Percentiles rank a stretch among this genome's conserved stretches.
These are phyloP conservation scores for Lasiosphaeria hispida DNA, from an alignment of 495 filamentous ascomycete species.

Conservation along the genomic window DNA sequence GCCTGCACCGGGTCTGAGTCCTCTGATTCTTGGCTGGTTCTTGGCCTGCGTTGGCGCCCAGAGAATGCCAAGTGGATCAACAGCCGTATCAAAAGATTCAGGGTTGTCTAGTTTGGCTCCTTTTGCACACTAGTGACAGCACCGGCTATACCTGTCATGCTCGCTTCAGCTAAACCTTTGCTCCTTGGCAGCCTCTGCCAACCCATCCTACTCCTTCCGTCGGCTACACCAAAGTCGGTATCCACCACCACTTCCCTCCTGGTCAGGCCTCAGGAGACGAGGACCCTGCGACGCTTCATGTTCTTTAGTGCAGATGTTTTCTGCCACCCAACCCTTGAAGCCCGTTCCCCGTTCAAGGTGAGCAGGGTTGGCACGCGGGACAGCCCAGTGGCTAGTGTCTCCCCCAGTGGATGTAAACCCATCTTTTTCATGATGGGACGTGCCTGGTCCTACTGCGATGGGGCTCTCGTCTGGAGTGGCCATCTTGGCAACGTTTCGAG, in stretches of 20 bases:
- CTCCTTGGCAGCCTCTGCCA: not conserved
- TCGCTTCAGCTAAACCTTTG: not conserved
- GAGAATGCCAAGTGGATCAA: not conserved
- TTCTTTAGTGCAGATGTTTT: not conserved
- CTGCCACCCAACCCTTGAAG: not conserved
- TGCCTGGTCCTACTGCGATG: not conserved
- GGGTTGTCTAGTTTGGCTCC: not conserved
- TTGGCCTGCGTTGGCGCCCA: not conserved
- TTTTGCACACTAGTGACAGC: not conserved
- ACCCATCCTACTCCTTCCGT: not conserved
- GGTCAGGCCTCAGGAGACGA: not conserved
- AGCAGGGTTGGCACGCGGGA: not conserved
- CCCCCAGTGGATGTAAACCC: not conserved
- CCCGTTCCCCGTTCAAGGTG: not conserved
- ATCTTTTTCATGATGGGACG: not conserved
- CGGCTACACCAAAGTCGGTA: not conserved
- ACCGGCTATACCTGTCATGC: not conserved
- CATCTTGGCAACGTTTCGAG: conserved; percentile 9
- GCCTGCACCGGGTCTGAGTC: not conserved
- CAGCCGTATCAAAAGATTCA: not conserved
- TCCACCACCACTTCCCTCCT: not conserved
- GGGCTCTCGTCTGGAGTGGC: not conserved
- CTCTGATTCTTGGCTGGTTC: not conserved
- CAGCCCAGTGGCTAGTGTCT: not conserved
- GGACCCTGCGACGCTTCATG: not conserved